phyloP scores from a whole-genome alignment of 352 stramenopile species.

The Globisporangium iwayamae region DNA sequence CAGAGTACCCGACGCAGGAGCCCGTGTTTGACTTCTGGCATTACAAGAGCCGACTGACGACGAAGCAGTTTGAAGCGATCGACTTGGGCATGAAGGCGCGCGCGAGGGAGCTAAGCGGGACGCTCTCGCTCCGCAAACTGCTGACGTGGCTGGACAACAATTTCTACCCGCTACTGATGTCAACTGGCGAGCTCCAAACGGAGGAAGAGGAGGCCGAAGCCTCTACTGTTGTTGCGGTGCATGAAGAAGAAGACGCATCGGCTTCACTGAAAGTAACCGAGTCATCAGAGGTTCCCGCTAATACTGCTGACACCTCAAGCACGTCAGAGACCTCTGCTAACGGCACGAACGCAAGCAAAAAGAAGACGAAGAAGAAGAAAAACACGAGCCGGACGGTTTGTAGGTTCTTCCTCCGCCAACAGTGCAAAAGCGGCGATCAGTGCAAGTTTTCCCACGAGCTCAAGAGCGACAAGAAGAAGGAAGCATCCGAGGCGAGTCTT shows the following conservation, averaged over 20 bases:
- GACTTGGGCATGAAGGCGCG: conserved; percentile 32
- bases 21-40: conserved; percentile 47
- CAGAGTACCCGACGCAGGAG: conserved; percentile 42
- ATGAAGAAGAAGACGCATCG: conserved; percentile 10
- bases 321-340: neutral
- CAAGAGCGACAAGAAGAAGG: conserved; percentile 11
- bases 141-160: conserved; percentile 87
- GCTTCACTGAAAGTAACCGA: neutral
- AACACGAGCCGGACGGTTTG: conserved; percentile 27
- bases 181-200: conserved; percentile 2
- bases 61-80: conserved; percentile 31
- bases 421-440: conserved; percentile 52
- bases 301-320: neutral
- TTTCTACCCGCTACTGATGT: conserved; percentile 32
- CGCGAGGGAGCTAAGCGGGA: conserved; percentile 39
- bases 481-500: neutral
- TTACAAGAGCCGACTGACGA: conserved; percentile 44
- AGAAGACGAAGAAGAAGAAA: conserved; percentile 11
- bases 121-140: conserved; percentile 58
- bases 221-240: neutral
- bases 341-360: neutral
- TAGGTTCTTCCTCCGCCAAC: conserved; percentile 47
- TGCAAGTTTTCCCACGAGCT: conserved; percentile 60
- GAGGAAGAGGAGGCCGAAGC: neutral
- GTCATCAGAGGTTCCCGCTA: neutral